Percentiles rank a stretch among this genome's conserved stretches.
These are phyloP conservation scores for Talaromyces sp. DNA, from an alignment of 2,329 filamentous ascomycete species.

Conservation along the genomic window DNA sequence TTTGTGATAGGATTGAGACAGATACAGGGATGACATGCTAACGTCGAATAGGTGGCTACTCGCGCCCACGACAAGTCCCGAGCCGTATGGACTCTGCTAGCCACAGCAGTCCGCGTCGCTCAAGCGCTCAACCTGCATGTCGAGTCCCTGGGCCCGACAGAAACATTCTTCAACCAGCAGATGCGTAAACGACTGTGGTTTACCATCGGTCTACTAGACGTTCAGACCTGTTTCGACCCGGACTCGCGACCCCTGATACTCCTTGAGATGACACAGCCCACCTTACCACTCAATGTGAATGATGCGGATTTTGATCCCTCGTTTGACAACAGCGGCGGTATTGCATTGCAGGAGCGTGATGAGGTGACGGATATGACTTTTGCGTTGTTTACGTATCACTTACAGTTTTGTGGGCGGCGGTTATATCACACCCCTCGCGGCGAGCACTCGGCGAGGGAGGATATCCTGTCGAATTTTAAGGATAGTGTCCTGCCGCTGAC, in stretches of 20 bases:
- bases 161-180: conserved; percentile 21
- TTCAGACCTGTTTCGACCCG: conserved; percentile 14
- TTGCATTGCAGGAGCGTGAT: conserved; percentile 18
- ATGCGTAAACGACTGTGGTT: conserved; percentile 19
- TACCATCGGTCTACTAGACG: conserved; percentile 17
- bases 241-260: conserved; percentile 19
- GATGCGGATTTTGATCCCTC: conserved; percentile 26
- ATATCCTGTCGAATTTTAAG: conserved; percentile 18
- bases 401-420: conserved; percentile 22
- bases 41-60: conserved; percentile 18
- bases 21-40: not conserved
- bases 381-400: conserved; percentile 27
- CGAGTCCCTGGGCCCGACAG: conserved; percentile 19
- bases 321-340: conserved; percentile 7
- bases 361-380: conserved; percentile 30
- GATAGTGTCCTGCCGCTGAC: conserved; percentile 21
- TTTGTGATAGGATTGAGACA: not conserved
- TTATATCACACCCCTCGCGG: conserved; percentile 19
- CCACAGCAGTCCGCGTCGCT: conserved; percentile 29
- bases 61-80: conserved; percentile 26
- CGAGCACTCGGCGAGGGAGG: not conserved
- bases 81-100: conserved; percentile 30
- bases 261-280: conserved; percentile 14
- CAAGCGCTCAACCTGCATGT: conserved; percentile 24
- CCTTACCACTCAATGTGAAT: conserved; percentile 24